Conservation (phyloP, 108 stramenopile species). For the Cyclostephanos invisitatus region DNA sequence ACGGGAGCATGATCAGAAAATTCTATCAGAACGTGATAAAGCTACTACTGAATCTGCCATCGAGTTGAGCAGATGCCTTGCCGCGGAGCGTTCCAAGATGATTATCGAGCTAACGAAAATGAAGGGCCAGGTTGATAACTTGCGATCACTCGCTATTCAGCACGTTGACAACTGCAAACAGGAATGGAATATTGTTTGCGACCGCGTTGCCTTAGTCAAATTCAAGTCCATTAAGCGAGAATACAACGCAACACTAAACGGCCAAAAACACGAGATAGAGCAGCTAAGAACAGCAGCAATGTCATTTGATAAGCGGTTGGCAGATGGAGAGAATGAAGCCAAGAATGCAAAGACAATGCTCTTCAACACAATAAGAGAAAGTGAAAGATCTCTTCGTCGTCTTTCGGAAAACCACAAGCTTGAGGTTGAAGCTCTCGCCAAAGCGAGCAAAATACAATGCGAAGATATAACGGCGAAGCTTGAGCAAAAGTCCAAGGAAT, state of each 20-base stretch:
- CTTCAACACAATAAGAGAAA: conserved; percentile 35
- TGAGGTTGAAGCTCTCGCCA: conserved; percentile 12
- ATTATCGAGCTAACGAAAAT: neutral
- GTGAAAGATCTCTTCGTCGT: conserved; percentile 24
- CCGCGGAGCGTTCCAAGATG: conserved; percentile 5
- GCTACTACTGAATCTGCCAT: conserved; percentile 2
- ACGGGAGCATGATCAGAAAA: conserved; percentile 3
- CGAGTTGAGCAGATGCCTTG: conserved; percentile 4
- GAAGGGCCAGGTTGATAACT: conserved; percentile 8
- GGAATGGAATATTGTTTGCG: conserved; percentile 12
- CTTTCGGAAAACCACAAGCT: conserved; percentile 36
- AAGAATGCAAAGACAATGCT: conserved; percentile 44
- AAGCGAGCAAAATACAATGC: conserved; percentile 14
- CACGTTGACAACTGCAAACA: conserved; percentile 8
- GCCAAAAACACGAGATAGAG: conserved; percentile 17
- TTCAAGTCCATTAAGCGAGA: conserved; percentile 5
- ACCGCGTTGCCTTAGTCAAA: neutral
- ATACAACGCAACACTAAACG: neutral
- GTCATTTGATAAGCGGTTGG: conserved; percentile 15
- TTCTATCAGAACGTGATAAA: conserved; percentile 11
- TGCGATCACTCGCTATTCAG: conserved; percentile 5
- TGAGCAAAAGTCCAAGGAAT: conserved; percentile 18
- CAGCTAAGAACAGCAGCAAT: conserved; percentile 23
- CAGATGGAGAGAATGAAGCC: conserved; percentile 16
- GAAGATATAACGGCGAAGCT: conserved; percentile 13